Conservation (phyloP, 1,284 basidiomycete species). For the Leccinum subspadiceum region DNA sequence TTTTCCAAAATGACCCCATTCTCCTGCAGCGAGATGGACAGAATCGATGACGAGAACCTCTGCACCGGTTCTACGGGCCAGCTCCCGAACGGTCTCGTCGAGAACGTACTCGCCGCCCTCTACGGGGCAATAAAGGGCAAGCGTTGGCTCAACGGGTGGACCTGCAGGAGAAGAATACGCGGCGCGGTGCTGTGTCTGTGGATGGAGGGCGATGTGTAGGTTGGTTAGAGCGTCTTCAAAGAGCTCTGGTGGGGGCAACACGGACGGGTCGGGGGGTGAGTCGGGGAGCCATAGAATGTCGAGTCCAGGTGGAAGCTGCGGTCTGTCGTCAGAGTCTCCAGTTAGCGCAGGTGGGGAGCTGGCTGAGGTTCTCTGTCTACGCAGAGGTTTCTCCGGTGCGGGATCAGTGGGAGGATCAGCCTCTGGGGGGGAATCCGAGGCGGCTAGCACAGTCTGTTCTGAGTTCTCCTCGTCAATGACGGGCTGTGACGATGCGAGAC, state of each 20-base stretch:
- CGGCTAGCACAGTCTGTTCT: conserved; percentile 8
- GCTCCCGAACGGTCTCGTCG: conserved; percentile 71
- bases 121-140: conserved; percentile 82
- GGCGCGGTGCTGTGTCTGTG: conserved; percentile 75
- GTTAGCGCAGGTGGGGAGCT: conserved; percentile 7
- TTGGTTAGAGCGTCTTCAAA: conserved; percentile 72
- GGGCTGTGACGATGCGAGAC: conserved; percentile 34
- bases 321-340: conserved; percentile 39
- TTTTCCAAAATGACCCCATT: conserved; percentile 75
- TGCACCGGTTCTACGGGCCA: conserved; percentile 68
- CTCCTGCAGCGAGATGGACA: conserved; percentile 77
- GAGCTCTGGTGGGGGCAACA: conserved; percentile 54
- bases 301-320: conserved; percentile 52
- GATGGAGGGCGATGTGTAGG: conserved; percentile 71
- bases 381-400: conserved; percentile 37
- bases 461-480: conserved; percentile 18
- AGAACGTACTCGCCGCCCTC: conserved; percentile 81
- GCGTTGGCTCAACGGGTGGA: conserved; percentile 65
- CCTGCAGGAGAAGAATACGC: conserved; percentile 52
- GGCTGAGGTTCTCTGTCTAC: conserved; percentile 35
- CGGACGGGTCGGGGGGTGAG: conserved; percentile 17
- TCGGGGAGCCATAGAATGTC: conserved; percentile 67
- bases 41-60: conserved; percentile 82
- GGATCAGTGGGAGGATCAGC: conserved; percentile 26
- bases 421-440: conserved; percentile 25